Base-by-base conservation (phyloP, 805 yeast species). In the Ogataea thermomethanolica region DNA sequence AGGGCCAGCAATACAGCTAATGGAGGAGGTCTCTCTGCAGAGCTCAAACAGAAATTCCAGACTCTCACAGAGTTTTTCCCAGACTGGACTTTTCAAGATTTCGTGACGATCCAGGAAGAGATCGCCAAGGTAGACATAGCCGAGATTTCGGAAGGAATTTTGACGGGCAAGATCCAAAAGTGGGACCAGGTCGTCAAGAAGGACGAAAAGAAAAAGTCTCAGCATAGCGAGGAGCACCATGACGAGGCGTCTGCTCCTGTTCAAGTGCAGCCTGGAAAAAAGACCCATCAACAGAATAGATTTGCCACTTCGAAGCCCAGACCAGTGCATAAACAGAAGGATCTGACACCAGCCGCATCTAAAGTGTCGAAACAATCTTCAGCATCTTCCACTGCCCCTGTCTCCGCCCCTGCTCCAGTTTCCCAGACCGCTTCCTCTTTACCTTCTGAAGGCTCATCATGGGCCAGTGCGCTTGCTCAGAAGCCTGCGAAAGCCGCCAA, bases 111-210 rank as follows among this genome's bases (percentile, higher is more conserved):
- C 44, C 79, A 90, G 53, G 71, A 72, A 43, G 98, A 93, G 65
- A 76, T 82, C 48, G 55, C 61, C 52, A 71, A 51, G 30, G 72
- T 79, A 48, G 89, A 84, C 59, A 70, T 89, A 51, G 95, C 84
- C 58, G 73, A 76, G 31, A 86, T 93, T 49, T 82, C 87, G 49
- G 90, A 84, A 58, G 81, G 88, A 62, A 90, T 93, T 64, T 81
- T 95, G 42, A 85, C 88, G 46, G 95, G 96, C 50, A 84, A 84
- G 55, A 95, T 87, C 27, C 74, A 84, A 51, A 87, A 84, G 65
- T 91, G 98, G 96, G 97, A 88, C 59, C 93, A 90, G 54, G 95
- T 87, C 48, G 81, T 81, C 64, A 84, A 74, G 33, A 84, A 81
- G 62, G 76, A 75, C 43, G 70, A 73, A 66, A 77, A 63, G 68